phyloP scores from a whole-genome alignment of 1,284 basidiomycete genomes.

The Calocybe gambosa region DNA sequence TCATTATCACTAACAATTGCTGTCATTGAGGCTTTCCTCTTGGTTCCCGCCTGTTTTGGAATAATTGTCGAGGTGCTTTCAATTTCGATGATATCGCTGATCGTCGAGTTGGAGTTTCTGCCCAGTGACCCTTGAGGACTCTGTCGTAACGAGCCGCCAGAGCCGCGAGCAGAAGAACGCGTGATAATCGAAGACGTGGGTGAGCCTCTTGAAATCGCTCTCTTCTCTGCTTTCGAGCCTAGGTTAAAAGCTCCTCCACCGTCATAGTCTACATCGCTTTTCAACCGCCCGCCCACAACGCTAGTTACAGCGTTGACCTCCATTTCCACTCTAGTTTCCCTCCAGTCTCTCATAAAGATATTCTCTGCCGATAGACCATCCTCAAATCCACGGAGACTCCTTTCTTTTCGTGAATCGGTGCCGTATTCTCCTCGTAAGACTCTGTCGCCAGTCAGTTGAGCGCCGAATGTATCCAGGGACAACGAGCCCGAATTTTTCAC shows the following conservation, averaged over 20 bases:
- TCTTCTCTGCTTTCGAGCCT: slow-evolving; percentile 14
- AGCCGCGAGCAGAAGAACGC: slow-evolving; percentile 39
- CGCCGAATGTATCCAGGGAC: slow-evolving; percentile 66
- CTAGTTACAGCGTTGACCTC: slow-evolving; percentile 22
- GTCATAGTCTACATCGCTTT: slow-evolving; percentile 30
- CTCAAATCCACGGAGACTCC: slow-evolving; percentile 51
- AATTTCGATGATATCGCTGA: slow-evolving; percentile 37
- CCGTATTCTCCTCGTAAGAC: slow-evolving; percentile 26
- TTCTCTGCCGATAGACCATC: slow-evolving; percentile 58
- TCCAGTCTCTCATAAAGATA: slow-evolving; percentile 68
- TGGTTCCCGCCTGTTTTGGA: slow-evolving; percentile 25
- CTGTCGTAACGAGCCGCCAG: slow-evolving; percentile 30
- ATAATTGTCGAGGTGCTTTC: slow-evolving; percentile 27
- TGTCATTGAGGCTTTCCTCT: slow-evolving; percentile 39
- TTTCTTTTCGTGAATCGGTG: slow-evolving; percentile 31
- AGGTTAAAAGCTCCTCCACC: slow-evolving; percentile 16
- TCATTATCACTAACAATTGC: slow-evolving; percentile 43
- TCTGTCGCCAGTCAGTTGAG: slow-evolving; percentile 56
- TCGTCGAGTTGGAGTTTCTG: slow-evolving; percentile 31
- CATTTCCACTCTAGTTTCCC: slow-evolving; percentile 47
- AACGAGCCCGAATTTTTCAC: slow-evolving; percentile 66
- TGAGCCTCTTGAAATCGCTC: slow-evolving; percentile 31
- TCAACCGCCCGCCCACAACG: slow-evolving; percentile 14
- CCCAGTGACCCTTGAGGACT: slow-evolving; percentile 35
- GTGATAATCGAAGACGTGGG: slow-evolving; percentile 44